Evolutionary conservation across 2,329 filamentous ascomycete genomes (phyloP).

Genomic region (Aulographum hederae): DNA sequence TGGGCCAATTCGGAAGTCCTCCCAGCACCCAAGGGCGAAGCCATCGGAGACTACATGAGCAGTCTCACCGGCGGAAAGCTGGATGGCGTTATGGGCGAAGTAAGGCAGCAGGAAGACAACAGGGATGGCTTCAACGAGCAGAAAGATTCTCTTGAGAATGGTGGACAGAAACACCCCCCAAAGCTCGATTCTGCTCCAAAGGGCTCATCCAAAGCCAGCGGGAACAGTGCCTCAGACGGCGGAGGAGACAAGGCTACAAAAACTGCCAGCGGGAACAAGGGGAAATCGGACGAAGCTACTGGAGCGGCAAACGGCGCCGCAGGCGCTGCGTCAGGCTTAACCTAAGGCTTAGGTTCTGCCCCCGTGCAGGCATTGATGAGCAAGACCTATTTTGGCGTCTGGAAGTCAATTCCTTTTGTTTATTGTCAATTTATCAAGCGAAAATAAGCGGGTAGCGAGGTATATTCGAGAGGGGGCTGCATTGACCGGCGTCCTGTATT

Average conservation of each 20-base stretch:
- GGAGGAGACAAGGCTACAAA: neutral
- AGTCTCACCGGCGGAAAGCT: constrained; percentile 19
- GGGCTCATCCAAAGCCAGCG: no score
- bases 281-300: neutral
- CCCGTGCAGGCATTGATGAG: no score
- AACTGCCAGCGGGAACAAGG: neutral
- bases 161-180: no score
- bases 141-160: neutral
- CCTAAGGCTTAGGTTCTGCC: no score
- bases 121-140: neutral
- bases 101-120: constrained; percentile 3
- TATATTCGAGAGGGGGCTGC: no score
- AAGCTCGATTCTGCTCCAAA: no score
- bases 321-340: constrained; percentile 7
- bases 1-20: constrained; percentile 17
- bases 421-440: no score
- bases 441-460: no score
- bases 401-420: no score
- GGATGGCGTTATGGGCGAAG: constrained; percentile 15
- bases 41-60: constrained; percentile 24
- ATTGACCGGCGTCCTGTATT: no score
- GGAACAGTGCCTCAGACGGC: neutral
- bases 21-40: constrained; percentile 12
- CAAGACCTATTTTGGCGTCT: no score
- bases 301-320: neutral